Conservation (phyloP, 108 stramenopile species). For the Chaetoceros tenuissimus region DNA sequence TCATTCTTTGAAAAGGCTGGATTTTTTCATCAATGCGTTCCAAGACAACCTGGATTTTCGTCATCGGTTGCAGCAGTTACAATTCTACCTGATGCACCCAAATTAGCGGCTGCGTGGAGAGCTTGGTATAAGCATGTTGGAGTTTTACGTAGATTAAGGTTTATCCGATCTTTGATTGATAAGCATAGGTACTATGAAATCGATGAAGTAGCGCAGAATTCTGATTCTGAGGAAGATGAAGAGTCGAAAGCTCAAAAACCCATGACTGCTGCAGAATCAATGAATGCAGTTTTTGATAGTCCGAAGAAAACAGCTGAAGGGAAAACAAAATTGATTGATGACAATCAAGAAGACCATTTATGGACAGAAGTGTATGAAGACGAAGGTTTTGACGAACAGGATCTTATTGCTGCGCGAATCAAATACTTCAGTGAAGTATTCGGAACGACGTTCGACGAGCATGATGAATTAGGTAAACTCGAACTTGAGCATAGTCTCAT, state of each 20-base stretch:
- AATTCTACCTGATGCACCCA: constrained; percentile 58
- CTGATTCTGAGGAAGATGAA: not conserved
- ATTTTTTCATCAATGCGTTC: constrained; percentile 82
- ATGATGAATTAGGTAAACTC: constrained; percentile 3
- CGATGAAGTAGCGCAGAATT: constrained; percentile 1
- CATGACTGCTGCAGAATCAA: not conserved
- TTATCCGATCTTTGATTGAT: constrained; percentile 40
- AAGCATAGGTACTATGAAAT: constrained; percentile 5
- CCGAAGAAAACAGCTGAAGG: not conserved
- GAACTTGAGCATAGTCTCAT: constrained; percentile 11
- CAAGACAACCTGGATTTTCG: constrained; percentile 77
- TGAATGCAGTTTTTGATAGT: not conserved
- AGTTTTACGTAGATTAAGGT: constrained; percentile 57
- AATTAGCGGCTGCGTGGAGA: constrained; percentile 69
- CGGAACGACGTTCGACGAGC: not conserved
- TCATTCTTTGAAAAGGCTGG: constrained; percentile 33
- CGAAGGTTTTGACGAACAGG: too few species aligned
- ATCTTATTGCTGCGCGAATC: too few species aligned
- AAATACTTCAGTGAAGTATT: too few species aligned
- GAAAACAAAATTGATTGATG: constrained; percentile 9
- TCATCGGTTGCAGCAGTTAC: constrained; percentile 83
- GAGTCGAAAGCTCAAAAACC: too few species aligned
- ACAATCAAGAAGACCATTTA: constrained; percentile 20
- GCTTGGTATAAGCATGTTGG: constrained; percentile 80
- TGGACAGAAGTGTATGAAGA: constrained; percentile 17